phyloP scores from a whole-genome alignment of 352 stramenopile species.

The Plasmopara halstedii region DNA sequence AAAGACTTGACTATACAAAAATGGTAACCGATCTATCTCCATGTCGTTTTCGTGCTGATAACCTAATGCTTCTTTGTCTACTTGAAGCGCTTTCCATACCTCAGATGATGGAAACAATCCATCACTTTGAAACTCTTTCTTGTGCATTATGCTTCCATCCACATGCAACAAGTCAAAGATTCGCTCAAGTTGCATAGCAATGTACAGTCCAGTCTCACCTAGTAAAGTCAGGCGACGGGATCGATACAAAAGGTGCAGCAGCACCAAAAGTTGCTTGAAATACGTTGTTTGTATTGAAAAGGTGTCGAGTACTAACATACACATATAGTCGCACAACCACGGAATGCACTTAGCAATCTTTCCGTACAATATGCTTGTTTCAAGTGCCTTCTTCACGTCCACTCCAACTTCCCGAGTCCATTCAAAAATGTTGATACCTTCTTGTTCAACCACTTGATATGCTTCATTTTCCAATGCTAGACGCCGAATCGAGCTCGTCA shows the following conservation, averaged over 20 bases:
- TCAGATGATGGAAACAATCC: constrained; percentile 11
- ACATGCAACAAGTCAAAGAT: constrained; percentile 40
- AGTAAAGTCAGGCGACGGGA: constrained; percentile 33
- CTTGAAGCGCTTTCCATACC: constrained; percentile 10
- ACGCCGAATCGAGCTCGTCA: constrained; percentile 24
- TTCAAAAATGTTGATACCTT: constrained; percentile 48
- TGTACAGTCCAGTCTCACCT: constrained; percentile 45
- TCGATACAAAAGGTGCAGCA: constrained; percentile 38
- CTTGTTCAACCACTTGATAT: constrained; percentile 37
- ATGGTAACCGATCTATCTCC: constrained; percentile 41
- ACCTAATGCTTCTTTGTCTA: constrained; percentile 1
- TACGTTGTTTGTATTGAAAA: constrained; percentile 42
- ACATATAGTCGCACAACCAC: constrained; percentile 60
- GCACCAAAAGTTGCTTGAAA: constrained; percentile 36
- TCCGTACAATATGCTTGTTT: constrained; percentile 29
- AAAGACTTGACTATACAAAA: constrained; percentile 62
- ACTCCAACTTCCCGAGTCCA: constrained; percentile 20
- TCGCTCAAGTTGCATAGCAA: constrained; percentile 54
- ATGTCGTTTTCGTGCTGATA: not conserved
- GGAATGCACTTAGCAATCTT: constrained; percentile 52
- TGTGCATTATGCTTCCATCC: constrained; percentile 14
- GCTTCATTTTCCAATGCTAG: constrained; percentile 36
- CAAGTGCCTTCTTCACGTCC: constrained; percentile 37
- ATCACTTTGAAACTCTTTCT: constrained; percentile 5
- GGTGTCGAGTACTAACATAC: constrained; percentile 46